Evolutionary conservation across 2,329 filamentous ascomycete genomes (phyloP), one percentile per base, ranked within the genome.

Genomic region (Blastomyces emzantsi): DNA sequence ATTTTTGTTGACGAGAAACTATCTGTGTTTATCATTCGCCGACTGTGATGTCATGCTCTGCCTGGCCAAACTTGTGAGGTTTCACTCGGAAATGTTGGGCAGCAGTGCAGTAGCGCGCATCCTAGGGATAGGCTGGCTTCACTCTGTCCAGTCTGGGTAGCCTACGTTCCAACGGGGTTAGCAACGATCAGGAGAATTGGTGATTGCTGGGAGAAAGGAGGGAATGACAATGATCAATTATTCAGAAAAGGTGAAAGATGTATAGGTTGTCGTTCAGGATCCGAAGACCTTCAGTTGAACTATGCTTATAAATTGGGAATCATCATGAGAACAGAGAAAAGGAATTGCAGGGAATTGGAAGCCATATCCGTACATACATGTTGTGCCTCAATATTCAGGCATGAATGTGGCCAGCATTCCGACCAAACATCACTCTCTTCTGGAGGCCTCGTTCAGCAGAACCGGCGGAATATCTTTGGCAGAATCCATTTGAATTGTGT

Each of bases 201-300:
- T 30, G 9, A 39, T 30, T 47, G n/a, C 28, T 57, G 55, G 4
- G 55, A 39, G 30, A 52, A 30, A 63, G 39, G n/a, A 39, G 9
- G 9, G 36, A 11, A 39, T 11, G 55, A 25, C 2, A 33, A 45
- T 55, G 19, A 59, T 51, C 15, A 22, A 49, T 61, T 11, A 39
- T 33, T 64, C 54, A 63, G 59, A 62, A 66, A 65, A 62, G 61
- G 43, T 69, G 69, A 71, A 71, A 70, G 70, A 71, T 70, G 69
- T 64, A 64, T 61, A 45, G 59, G 64, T 64, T 71, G 62, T 71
- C 70, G 67, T 71, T 70, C 70, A 70, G 62, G 66, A 63, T 65
- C 68, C 65, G 61, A 62, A 68, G 68, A 66, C 65, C 67, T 67
- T 71, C 70, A 71, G 70, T 65, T 71, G 70, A 71, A 71, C 70